A percentile compares a stretch with the other conserved stretches of the same genome.
Conservation (phyloP, 371 early-diverging fungal genomes). For the Mortierella sp. region DNA sequence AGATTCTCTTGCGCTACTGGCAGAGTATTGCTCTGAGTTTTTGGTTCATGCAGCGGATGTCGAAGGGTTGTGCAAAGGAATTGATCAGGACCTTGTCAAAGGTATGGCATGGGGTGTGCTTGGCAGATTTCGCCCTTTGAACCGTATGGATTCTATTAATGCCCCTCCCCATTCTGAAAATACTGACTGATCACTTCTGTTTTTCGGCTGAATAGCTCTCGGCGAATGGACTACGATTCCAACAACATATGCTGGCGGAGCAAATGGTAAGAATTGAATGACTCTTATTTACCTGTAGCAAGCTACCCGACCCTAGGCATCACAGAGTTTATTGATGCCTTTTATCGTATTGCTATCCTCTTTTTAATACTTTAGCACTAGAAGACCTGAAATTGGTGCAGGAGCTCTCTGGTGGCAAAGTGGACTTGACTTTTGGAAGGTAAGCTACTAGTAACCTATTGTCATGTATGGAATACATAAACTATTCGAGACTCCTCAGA, state of each 20-base stretch:
- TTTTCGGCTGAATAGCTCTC: slow-evolving; percentile 56
- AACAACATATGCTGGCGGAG: slow-evolving; percentile 97
- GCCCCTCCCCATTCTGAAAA: background rate
- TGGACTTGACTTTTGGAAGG: slow-evolving; percentile 95
- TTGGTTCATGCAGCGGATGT: slow-evolving; percentile 98
- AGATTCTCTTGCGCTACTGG: slow-evolving; percentile 69
- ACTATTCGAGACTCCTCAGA: background rate
- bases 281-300: too few species aligned
- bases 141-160: background rate
- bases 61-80: slow-evolving; percentile 94
- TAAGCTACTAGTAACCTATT: slow-evolving; percentile 27
- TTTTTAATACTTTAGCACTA: slow-evolving; percentile 57
- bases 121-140: background rate
- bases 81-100: slow-evolving; percentile 88
- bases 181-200: background rate
- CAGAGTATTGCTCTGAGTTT: slow-evolving; percentile 92
- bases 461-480: background rate
- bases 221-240: slow-evolving; percentile 93
- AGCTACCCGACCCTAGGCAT: too few species aligned
- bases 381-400: slow-evolving; percentile 85
- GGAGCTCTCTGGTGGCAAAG: slow-evolving; percentile 81
- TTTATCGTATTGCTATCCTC: background rate
- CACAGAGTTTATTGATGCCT: too few species aligned
- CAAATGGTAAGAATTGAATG: slow-evolving; percentile 65
- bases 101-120: slow-evolving; percentile 67